Base-by-base conservation (phyloP, 768 basidiomycete species). In the Amanita molliuscula region DNA sequence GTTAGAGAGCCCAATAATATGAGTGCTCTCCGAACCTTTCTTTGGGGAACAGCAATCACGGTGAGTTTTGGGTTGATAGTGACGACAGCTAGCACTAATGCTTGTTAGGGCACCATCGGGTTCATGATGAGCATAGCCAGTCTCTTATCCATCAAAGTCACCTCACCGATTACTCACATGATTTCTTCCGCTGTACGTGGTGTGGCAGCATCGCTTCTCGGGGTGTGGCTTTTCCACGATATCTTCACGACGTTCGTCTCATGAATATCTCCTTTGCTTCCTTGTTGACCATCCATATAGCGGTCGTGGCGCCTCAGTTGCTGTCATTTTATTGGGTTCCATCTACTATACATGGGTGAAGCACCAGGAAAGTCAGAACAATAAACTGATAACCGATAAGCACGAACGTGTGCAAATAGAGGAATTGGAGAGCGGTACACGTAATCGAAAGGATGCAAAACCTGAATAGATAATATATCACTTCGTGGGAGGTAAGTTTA, bases 111-210 rank as follows among this genome's bases (percentile, higher is more conserved):
- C 28, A 68, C 77, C 15, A 69, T 96, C 47, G 94, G 94, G 8
- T 98, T 96, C 76, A 68, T 94, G 58, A 96, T 98, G 80, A 90
- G 87, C 67, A 78, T 98, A 48, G 93, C 94, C 8, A 90, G 88
- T 54, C 70, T 94, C 53, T 74, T 98, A 26, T 93, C 89, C 21
- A 96, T 98, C 73, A 94, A 98, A 65, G 88, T 97, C 54, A 98
- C 94, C 6, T 95, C 92, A 1, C 94, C 94, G 11, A 92, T 97
- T 62, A 94, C 94, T 2, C 94, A 98, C 65, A 98, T 97, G 94
- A 72, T 96, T 23, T 94, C 91, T 3, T 92, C 92, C 9, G 94
- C 95, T 16, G 90, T 95, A 3, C 86, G 94, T 48, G 93, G 95
- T 15, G 94, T 97, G 23, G 82, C 91, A 1, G 89, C 85, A n/a